These are phyloP conservation scores for Phytophthora capsici DNA, from an alignment of 352 stramenopile genomes.

Conservation along the genomic window DNA sequence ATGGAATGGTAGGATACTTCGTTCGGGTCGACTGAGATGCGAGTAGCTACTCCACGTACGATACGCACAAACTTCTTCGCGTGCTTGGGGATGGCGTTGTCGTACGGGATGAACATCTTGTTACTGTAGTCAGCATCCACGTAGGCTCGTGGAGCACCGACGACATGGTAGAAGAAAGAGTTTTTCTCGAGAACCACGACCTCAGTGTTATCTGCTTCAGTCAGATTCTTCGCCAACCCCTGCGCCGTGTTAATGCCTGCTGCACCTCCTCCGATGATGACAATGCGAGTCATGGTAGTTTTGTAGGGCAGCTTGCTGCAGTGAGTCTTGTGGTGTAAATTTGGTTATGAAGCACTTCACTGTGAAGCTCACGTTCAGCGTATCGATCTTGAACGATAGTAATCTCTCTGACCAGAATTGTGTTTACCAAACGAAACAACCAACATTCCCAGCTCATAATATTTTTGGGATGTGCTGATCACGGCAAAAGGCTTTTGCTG, in stretches of 20 bases:
- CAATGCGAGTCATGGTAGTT: constrained; percentile 40
- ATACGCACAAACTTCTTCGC: constrained; percentile 44
- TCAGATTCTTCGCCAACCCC: constrained; percentile 47
- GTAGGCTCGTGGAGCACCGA: constrained; percentile 59
- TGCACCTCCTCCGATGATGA: constrained; percentile 67
- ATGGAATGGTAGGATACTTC: constrained; percentile 51
- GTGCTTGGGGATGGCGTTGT: constrained; percentile 57
- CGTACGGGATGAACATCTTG: constrained; percentile 75
- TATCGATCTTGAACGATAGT: too few species aligned
- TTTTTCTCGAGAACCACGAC: constrained; percentile 71
- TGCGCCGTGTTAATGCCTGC: constrained; percentile 56
- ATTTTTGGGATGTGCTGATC: too few species aligned
- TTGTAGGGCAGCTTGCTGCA: not conserved
- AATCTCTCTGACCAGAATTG: not conserved
- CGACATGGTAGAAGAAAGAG: constrained; percentile 49
- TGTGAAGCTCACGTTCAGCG: not conserved
- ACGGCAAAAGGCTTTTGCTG: too few species aligned
- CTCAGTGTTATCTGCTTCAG: constrained; percentile 41
- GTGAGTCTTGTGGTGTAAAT: not conserved
- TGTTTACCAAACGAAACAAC: constrained; percentile 1
- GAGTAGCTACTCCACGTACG: constrained; percentile 44
- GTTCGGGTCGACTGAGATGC: constrained; percentile 35
- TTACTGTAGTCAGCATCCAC: constrained; percentile 52
- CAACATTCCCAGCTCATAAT: constrained; percentile 1
- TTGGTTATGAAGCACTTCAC: constrained; percentile 5